phyloP scores from a whole-genome alignment of 192 early-diverging fungal species.

The Gonapodya prolifera region DNA sequence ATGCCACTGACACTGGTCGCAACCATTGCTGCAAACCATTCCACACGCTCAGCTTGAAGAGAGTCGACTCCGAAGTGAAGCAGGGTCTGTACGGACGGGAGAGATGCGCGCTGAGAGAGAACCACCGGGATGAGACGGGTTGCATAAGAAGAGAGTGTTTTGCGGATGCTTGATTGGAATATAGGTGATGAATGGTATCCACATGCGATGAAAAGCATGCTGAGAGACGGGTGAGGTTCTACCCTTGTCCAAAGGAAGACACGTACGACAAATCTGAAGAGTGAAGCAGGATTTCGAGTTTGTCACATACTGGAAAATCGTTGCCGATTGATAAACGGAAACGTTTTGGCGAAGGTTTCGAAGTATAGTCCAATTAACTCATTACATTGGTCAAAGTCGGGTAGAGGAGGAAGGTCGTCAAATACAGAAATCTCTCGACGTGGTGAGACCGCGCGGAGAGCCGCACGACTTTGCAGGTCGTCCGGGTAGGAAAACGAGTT shows the following conservation, averaged over 20 bases:
- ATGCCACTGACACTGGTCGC: background rate
- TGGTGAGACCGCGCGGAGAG: background rate
- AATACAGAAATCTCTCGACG: background rate
- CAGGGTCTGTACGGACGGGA: background rate
- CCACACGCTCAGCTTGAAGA: background rate
- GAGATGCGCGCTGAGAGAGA: background rate
- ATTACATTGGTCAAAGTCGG: background rate
- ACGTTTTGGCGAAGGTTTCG: background rate
- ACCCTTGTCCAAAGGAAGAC: too few species aligned
- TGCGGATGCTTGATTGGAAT: background rate
- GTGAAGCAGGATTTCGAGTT: background rate
- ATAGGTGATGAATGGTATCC: background rate
- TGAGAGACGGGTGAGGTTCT: too few species aligned
- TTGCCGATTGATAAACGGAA: background rate
- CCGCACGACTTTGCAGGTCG: background rate
- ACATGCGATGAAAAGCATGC: background rate
- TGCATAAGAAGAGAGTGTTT: background rate
- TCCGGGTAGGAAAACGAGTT: background rate
- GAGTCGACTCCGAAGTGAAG: background rate
- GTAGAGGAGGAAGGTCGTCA: background rate
- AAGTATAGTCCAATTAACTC: background rate
- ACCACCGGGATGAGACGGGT: background rate
- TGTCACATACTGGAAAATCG: background rate
- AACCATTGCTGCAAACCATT: background rate
- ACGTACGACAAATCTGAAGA: background rate